A percentile compares a stretch with the other conserved stretches of the same genome.
Conservation (phyloP, 495 filamentous ascomycete species). For the Trypethelium eluteriae region DNA sequence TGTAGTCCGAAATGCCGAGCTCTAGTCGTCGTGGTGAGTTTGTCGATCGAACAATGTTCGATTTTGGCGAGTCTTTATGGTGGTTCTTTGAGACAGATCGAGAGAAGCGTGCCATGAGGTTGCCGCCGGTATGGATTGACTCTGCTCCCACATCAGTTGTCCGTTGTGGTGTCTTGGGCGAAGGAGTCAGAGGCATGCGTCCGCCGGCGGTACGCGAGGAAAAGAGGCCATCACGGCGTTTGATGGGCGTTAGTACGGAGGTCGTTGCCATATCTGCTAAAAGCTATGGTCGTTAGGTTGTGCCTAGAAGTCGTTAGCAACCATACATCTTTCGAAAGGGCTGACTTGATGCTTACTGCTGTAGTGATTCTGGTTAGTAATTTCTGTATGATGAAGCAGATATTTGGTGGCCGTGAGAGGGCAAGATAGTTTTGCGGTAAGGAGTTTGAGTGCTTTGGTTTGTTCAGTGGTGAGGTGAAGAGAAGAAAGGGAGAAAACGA, state of each 20-base stretch:
- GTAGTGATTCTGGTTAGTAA: conserved; percentile 12
- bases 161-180: conserved; percentile 64
- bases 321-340: background rate
- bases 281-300: conserved; percentile 11
- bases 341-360: conserved; percentile 2
- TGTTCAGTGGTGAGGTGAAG: conserved; percentile 4
- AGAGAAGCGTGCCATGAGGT: conserved; percentile 64
- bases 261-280: conserved; percentile 67
- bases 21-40: conserved; percentile 75
- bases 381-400: conserved; percentile 1
- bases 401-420: conserved; percentile 12
- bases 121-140: conserved; percentile 49
- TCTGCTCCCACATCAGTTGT: conserved; percentile 50
- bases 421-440: background rate
- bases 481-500: background rate
- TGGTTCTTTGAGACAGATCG: conserved; percentile 52
- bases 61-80: conserved; percentile 78
- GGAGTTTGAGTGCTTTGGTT: background rate
- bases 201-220: conserved; percentile 87
- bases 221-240: conserved; percentile 89
- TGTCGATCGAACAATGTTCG: conserved; percentile 68
- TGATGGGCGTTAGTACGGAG: conserved; percentile 82
- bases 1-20: conserved; percentile 86
- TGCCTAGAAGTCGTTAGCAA: conserved; percentile 3
- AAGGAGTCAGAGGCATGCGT: conserved; percentile 89